These are phyloP conservation scores for Lantana camara DNA, from an alignment of 257 asterid species.

Conservation along the genomic window DNA sequence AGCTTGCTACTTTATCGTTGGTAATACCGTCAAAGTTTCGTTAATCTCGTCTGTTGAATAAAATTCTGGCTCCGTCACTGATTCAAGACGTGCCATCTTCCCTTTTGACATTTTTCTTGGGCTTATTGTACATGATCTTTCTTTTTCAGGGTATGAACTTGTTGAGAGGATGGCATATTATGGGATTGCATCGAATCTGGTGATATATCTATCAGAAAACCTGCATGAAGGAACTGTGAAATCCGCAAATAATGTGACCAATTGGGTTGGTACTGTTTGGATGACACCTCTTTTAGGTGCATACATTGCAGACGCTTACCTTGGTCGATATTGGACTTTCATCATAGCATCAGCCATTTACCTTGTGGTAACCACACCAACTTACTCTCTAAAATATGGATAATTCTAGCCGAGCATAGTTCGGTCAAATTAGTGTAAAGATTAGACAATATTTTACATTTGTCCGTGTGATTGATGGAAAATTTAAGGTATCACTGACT, in stretches of 20 bases:
- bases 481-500: no score
- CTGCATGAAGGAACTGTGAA: slow-evolving; percentile 78
- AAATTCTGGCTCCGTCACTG: no score
- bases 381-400: no score
- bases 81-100: no score
- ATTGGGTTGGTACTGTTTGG: slow-evolving; percentile 84
- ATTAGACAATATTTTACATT: no score
- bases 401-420: no score
- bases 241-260: slow-evolving; percentile 77
- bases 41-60: no score
- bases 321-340: slow-evolving; percentile 82
- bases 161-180: slow-evolving; percentile 83
- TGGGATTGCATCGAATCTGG: slow-evolving; percentile 74
- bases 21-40: no score
- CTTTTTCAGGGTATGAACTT: slow-evolving; percentile 57
- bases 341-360: slow-evolving; percentile 57
- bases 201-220: slow-evolving; percentile 51
- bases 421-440: no score
- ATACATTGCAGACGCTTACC: slow-evolving; percentile 68
- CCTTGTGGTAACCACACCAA: slow-evolving; percentile 53
- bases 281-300: slow-evolving; percentile 81
- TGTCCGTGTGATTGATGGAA: no score
- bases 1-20: slow-evolving; percentile 75
- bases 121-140: neutral
- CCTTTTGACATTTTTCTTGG: no score